Evolutionary conservation across 805 yeast genomes (phyloP).

Genomic region (Ogataea ganodermae): DNA sequence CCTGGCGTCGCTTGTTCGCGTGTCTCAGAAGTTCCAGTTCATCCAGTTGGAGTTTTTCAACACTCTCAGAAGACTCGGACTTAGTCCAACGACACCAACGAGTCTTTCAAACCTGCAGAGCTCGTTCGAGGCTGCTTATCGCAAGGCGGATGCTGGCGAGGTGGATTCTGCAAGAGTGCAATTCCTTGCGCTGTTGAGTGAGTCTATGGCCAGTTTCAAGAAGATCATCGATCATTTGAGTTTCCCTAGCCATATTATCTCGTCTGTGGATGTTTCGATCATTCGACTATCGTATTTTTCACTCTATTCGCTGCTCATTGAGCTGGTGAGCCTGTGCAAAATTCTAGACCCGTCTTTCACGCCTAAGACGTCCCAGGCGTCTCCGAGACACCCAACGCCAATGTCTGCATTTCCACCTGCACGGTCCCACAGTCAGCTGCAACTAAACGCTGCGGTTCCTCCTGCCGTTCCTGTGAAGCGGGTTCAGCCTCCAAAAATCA

Average conservation of each 20-base stretch:
- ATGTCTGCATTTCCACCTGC: constrained; percentile 8
- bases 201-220: constrained; percentile 27
- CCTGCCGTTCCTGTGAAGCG: constrained; percentile 12
- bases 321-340: constrained; percentile 28
- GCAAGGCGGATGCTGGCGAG: constrained; percentile 17
- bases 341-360: constrained; percentile 27
- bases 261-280: constrained; percentile 17
- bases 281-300: constrained; percentile 31
- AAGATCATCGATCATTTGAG: constrained; percentile 20
- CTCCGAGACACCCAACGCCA: constrained; percentile 1
- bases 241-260: constrained; percentile 11
- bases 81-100: constrained; percentile 16
- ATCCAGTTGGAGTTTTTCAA: constrained; percentile 25
- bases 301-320: constrained; percentile 32
- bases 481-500: constrained; percentile 20
- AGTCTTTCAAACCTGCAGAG: constrained; percentile 20
- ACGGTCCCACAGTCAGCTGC: constrained; percentile 16
- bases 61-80: constrained; percentile 19
- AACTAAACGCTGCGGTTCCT: constrained; percentile 14
- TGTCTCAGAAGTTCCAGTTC: constrained; percentile 27
- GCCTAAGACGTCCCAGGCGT: constrained; percentile 8
- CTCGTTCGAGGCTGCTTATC: constrained; percentile 24
- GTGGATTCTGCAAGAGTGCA: constrained; percentile 18
- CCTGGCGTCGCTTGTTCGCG: constrained; percentile 15
- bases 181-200: constrained; percentile 20